A percentile compares a stretch with the other conserved stretches of the same genome.
Evolutionary conservation across 2,329 filamentous ascomycete genomes (phyloP).

Genomic region (Alternaria solani): DNA sequence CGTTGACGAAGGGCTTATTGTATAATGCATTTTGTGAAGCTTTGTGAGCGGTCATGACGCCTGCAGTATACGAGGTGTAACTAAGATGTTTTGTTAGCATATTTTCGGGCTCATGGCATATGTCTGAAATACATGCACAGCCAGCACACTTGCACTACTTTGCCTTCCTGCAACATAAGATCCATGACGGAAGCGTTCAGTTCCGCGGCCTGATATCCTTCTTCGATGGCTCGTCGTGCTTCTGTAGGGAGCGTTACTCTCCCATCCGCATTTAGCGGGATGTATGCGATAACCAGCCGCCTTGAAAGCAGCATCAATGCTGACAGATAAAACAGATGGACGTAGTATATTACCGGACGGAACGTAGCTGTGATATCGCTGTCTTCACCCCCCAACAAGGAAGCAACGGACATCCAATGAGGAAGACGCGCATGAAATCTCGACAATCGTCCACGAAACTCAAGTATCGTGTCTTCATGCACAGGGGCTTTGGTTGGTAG

Average conservation of each 20-base stretch:
- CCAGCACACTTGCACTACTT: conserved; percentile 31
- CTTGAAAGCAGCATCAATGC: conserved; percentile 30
- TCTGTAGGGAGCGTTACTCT: conserved; percentile 6
- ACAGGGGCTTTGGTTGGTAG: conserved; percentile 9
- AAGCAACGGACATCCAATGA: conserved; percentile 22
- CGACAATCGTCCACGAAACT: conserved; percentile 19
- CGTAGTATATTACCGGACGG: conserved; percentile 23
- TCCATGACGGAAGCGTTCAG: conserved; percentile 24
- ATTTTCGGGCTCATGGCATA: background rate
- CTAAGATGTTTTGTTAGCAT: conserved; percentile 5
- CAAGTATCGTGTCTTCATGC: conserved; percentile 10
- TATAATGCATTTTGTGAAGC: conserved; percentile 23
- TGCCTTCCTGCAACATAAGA: conserved; percentile 20
- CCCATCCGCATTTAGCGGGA: conserved; percentile 4
- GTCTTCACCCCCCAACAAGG: background rate
- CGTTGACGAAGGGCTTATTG: background rate
- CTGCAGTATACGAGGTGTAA: conserved; percentile 25
- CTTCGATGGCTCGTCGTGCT: conserved; percentile 17
- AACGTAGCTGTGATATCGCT: background rate
- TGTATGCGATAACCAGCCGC: conserved; percentile 20
- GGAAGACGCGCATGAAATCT: conserved; percentile 21
- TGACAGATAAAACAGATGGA: conserved; percentile 34
- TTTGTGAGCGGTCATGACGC: conserved; percentile 26
- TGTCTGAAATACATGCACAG: conserved; percentile 27
- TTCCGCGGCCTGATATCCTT: conserved; percentile 28